Conservation (phyloP, 768 basidiomycete genomes). For the Leucocoprinus birnbaumii region DNA sequence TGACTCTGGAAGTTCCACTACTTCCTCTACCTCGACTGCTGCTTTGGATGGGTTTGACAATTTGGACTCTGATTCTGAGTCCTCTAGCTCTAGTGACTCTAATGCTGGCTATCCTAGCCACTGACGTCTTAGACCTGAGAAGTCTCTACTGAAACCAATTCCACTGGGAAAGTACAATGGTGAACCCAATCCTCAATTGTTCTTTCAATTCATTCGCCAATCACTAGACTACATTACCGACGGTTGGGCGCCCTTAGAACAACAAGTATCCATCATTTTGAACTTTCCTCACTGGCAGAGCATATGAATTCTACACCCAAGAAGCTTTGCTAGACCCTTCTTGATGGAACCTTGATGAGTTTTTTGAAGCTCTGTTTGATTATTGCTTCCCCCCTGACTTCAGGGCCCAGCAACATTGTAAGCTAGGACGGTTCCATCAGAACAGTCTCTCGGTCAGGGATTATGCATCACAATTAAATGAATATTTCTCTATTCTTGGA, state of each 20-base stretch:
- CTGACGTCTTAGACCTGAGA: not conserved
- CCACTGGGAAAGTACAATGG: conserved; percentile 23
- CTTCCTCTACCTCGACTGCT: no score
- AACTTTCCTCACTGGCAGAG: conserved; percentile 28
- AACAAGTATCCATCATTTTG: conserved; percentile 20
- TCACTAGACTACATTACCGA: conserved; percentile 19
- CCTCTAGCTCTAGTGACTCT: no score
- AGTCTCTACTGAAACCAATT: conserved; percentile 20
- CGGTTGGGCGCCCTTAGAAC: conserved; percentile 11
- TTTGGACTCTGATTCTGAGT: no score
- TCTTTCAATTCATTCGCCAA: conserved; percentile 23
- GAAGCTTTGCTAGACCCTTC: conserved; percentile 20
- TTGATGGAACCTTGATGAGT: conserved; percentile 22
- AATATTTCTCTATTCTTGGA: conserved; percentile 30
- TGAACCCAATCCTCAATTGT: conserved; percentile 16
- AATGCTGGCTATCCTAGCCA: no score
- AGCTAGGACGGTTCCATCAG: conserved; percentile 22
- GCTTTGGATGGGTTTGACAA: no score
- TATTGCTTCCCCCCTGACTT: conserved; percentile 32
- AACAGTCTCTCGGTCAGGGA: conserved; percentile 22
- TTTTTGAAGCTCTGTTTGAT: conserved; percentile 29
- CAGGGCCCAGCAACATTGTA: conserved; percentile 17
- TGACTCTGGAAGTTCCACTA: no score
- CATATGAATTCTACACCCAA: conserved; percentile 28
- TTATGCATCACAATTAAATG: conserved; percentile 31